These are phyloP conservation scores for Xylaria sp. DNA, from an alignment of 2,329 filamentous ascomycete genomes.

Conservation along the genomic window DNA sequence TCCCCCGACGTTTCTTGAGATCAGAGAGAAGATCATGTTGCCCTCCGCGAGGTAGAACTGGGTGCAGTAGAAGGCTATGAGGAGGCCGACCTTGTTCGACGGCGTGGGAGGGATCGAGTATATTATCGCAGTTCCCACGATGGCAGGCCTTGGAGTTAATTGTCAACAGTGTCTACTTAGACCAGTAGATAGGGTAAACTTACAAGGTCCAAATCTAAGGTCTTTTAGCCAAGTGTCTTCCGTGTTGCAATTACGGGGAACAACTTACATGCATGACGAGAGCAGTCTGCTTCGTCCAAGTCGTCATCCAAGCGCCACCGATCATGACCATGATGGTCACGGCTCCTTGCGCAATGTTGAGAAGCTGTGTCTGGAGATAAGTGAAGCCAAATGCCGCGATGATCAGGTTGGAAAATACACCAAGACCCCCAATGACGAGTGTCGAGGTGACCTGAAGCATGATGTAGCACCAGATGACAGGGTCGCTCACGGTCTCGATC, in stretches of 20 bases:
- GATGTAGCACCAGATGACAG: constrained; percentile 36
- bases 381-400: constrained; percentile 44
- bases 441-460: constrained; percentile 31
- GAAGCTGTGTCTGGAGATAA: constrained; percentile 41
- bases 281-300: constrained; percentile 29
- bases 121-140: constrained; percentile 46
- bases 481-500: constrained; percentile 39
- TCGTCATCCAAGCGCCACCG: constrained; percentile 38
- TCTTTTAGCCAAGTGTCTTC: neutral
- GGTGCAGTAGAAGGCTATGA: constrained; percentile 48
- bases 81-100: constrained; percentile 41
- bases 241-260: neutral
- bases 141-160: constrained; percentile 33
- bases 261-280: constrained; percentile 23
- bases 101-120: constrained; percentile 38
- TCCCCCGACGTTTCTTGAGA: constrained; percentile 46
- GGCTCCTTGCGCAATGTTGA: constrained; percentile 46
- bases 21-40: constrained; percentile 46
- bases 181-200: neutral
- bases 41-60: constrained; percentile 46
- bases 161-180: too few species aligned
- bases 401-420: constrained; percentile 45
- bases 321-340: constrained; percentile 44
- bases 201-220: constrained; percentile 38
- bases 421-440: constrained; percentile 40